phyloP scores from a whole-genome alignment of 2,329 filamentous ascomycete genomes.

The Pseudogymnoascus sp. region DNA sequence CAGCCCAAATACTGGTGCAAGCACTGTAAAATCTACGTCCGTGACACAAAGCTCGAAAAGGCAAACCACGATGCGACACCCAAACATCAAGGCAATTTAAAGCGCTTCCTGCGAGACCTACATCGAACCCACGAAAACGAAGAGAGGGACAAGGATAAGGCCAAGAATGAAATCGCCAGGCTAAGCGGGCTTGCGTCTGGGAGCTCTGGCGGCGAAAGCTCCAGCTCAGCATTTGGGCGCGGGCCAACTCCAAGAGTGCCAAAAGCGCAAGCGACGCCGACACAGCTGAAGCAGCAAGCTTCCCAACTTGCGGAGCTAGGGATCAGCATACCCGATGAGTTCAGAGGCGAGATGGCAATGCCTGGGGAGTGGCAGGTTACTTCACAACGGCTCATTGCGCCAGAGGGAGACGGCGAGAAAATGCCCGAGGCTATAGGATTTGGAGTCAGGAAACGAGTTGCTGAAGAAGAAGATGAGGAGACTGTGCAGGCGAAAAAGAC shows the following conservation, averaged over 20 bases:
- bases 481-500: slow-evolving; percentile 52
- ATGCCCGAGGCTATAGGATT: slow-evolving; percentile 37
- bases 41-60: slow-evolving; percentile 85
- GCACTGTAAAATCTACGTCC: slow-evolving; percentile 82
- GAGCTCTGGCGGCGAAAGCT: slow-evolving; percentile 18
- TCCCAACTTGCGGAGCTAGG: slow-evolving; percentile 84
- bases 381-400: slow-evolving; percentile 28
- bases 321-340: slow-evolving; percentile 71
- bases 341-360: slow-evolving; percentile 74
- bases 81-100: slow-evolving; percentile 77
- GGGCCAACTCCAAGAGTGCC: slow-evolving; percentile 24
- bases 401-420: slow-evolving; percentile 36
- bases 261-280: slow-evolving; percentile 37
- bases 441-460: slow-evolving; percentile 54
- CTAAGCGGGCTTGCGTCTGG: slow-evolving; percentile 67
- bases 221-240: slow-evolving; percentile 19
- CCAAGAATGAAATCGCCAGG: slow-evolving; percentile 76
- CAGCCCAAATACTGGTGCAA: slow-evolving; percentile 95
- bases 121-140: slow-evolving; percentile 78
- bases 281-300: slow-evolving; percentile 73
- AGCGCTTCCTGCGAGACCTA: slow-evolving; percentile 81
- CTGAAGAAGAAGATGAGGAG: slow-evolving; percentile 53
- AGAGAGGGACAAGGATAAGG: slow-evolving; percentile 71
- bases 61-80: slow-evolving; percentile 81
- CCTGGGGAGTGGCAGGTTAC: slow-evolving; percentile 79